phyloP scores from a whole-genome alignment of 2,329 filamentous ascomycete genomes.

The Pseudogymnoascus sp. region DNA sequence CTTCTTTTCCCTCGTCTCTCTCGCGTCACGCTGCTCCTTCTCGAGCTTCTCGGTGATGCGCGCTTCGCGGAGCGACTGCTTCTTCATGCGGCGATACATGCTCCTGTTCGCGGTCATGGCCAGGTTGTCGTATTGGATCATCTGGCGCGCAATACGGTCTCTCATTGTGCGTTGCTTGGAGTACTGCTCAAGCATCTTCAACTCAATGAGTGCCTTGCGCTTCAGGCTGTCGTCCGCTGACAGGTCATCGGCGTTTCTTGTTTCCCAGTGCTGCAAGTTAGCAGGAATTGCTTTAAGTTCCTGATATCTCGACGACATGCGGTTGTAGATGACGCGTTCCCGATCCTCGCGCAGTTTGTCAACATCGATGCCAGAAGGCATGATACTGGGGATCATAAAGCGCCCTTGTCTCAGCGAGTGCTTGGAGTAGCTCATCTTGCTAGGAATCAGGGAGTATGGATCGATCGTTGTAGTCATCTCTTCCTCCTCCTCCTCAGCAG shows the following conservation, averaged over 20 bases:
- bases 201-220: slow-evolving; percentile 85
- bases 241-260: slow-evolving; percentile 56
- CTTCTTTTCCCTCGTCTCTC: slow-evolving; percentile 95
- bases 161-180: slow-evolving; percentile 81
- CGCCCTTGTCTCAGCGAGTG: slow-evolving; percentile 70
- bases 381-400: slow-evolving; percentile 74
- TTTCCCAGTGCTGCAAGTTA: slow-evolving; percentile 82
- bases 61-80: slow-evolving; percentile 89
- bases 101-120: slow-evolving; percentile 95
- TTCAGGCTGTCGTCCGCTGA: slow-evolving; percentile 76
- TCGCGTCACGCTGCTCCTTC: slow-evolving; percentile 95
- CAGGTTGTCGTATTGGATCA: slow-evolving; percentile 92
- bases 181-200: slow-evolving; percentile 83
- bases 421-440: slow-evolving; percentile 66
- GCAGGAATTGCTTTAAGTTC: slow-evolving; percentile 78
- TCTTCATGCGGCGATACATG: slow-evolving; percentile 89
- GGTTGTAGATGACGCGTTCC: slow-evolving; percentile 82
- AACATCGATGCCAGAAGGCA: slow-evolving; percentile 81
- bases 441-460: slow-evolving; percentile 44
- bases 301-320: slow-evolving; percentile 73
- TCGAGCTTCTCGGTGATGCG: slow-evolving; percentile 97
- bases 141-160: slow-evolving; percentile 78
- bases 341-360: slow-evolving; percentile 79
- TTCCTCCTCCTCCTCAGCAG: slow-evolving; percentile 22
- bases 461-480: slow-evolving; percentile 23